Conservation (phyloP, 2,329 filamentous ascomycete species). For the Verticillium nonalfalfae region DNA sequence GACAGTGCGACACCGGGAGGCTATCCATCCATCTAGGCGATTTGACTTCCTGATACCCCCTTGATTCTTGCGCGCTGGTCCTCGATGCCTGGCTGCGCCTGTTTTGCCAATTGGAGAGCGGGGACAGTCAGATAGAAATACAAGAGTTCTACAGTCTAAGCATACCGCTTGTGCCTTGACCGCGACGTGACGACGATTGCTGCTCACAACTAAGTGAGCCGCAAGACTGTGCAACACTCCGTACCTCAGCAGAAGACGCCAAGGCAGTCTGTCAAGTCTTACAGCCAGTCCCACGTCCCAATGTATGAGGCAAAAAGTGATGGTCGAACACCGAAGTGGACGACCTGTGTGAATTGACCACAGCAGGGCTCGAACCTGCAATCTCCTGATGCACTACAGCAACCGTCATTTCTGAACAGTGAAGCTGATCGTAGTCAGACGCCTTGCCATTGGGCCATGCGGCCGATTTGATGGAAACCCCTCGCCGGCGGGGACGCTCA, state of each 20-base stretch:
- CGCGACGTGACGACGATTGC: neutral
- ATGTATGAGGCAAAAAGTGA: neutral
- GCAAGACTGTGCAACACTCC: too few relatives aligned
- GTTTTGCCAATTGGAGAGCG: neutral
- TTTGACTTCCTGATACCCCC: neutral
- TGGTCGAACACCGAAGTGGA: neutral
- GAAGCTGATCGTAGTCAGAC: constrained; percentile 30
- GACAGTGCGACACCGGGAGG: neutral
- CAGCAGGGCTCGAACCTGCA: neutral
- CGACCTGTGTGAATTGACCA: neutral
- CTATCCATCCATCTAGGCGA: neutral
- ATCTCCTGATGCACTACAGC: neutral
- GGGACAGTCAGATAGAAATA: neutral
- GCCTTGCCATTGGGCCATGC: constrained; percentile 33
- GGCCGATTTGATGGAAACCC: neutral
- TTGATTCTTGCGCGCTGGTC: neutral
- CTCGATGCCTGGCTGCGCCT: neutral
- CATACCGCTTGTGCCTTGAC: neutral
- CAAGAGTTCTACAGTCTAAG: neutral
- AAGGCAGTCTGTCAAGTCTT: too few relatives aligned
- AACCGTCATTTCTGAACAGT: neutral
- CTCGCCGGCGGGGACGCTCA: neutral
- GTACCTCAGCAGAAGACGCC: too few relatives aligned
- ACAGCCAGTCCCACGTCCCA: too few relatives aligned
- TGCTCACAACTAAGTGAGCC: too few relatives aligned